Conservation (phyloP, 139 green algal species). For the Haematococcus lacustris region DNA sequence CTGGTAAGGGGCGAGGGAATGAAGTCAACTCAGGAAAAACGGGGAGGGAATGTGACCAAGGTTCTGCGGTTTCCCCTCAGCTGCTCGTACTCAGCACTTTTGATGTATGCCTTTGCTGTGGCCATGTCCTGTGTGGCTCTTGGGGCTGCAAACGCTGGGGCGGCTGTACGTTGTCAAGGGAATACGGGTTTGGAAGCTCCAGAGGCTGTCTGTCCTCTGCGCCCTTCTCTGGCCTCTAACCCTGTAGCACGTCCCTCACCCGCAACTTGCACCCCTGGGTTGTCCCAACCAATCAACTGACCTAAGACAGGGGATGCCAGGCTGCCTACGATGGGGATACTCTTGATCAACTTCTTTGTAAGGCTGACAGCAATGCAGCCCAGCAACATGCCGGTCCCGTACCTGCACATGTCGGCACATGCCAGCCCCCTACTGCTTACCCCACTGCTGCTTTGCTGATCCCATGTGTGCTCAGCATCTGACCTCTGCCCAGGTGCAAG, state of each 20-base stretch:
- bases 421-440: neutral
- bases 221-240: neutral
- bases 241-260: neutral
- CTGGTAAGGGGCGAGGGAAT: neutral
- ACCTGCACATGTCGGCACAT: conserved; percentile 12
- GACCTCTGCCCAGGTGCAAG: neutral
- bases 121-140: neutral
- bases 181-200: neutral
- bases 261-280: neutral
- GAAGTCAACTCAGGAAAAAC: neutral
- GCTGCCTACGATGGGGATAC: conserved; percentile 23
- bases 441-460: neutral
- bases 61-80: too few relatives aligned
- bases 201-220: too few relatives aligned
- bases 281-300: neutral
- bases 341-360: conserved; percentile 18
- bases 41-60: neutral
- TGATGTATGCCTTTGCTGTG: too few relatives aligned
- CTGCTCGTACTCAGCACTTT: too few relatives aligned
- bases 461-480: neutral
- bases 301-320: conserved; percentile 24
- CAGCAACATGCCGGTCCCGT: conserved; percentile 20
- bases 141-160: neutral
- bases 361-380: conserved; percentile 16
- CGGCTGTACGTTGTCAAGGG: neutral